phyloP scores from a whole-genome alignment of 2,329 filamentous ascomycete genomes.

The Cercospora canescens region DNA sequence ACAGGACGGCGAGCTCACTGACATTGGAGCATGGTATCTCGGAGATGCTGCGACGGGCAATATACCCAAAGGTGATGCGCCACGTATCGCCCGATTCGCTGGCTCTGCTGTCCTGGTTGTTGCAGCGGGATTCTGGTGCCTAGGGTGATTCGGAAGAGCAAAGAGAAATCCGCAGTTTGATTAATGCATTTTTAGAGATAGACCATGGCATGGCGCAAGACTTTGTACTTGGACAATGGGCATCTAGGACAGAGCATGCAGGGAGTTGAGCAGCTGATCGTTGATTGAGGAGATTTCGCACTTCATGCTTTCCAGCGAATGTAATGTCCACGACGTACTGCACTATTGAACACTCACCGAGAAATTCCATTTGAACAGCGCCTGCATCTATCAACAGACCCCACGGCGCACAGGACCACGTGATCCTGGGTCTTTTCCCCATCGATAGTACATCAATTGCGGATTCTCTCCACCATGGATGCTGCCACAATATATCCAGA shows the following conservation, averaged over 20 bases:
- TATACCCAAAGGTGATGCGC: constrained; percentile 36
- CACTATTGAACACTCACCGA: background rate
- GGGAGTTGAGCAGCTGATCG: background rate
- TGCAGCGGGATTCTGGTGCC: constrained; percentile 22
- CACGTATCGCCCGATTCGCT: constrained; percentile 27
- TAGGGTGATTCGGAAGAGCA: constrained; percentile 15
- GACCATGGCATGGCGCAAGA: constrained; percentile 4
- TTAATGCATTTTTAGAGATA: background rate
- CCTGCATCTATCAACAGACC: too few relatives aligned
- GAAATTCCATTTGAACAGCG: background rate
- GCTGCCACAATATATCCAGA: background rate
- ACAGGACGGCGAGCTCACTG: constrained; percentile 66
- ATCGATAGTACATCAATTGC: background rate
- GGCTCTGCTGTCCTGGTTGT: constrained; percentile 30
- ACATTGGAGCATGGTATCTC: constrained; percentile 78
- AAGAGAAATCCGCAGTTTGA: background rate
- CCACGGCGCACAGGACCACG: background rate
- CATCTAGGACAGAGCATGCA: background rate
- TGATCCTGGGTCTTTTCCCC: background rate
- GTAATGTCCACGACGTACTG: background rate
- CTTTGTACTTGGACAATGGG: background rate
- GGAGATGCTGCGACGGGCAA: constrained; percentile 49
- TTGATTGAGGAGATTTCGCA: background rate
- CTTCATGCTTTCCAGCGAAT: background rate
- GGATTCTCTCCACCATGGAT: background rate